These are phyloP conservation scores for Blastobotrys petasosporus DNA, from an alignment of 1,139 yeast genomes.

Conservation along the genomic window DNA sequence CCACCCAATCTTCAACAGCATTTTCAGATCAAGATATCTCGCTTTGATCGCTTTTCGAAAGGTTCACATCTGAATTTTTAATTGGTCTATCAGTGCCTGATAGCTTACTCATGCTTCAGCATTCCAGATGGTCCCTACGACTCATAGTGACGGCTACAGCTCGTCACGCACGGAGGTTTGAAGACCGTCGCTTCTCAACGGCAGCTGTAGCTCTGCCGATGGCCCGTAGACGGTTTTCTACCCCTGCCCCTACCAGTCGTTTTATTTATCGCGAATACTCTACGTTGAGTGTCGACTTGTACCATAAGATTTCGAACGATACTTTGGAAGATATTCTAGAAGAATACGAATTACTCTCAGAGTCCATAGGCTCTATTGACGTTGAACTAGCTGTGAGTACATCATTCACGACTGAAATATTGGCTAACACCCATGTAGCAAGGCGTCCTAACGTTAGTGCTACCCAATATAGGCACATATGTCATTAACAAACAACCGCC, in stretches of 20 bases:
- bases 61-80: too few relatives aligned
- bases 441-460: slow-evolving; percentile 69
- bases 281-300: slow-evolving; percentile 39
- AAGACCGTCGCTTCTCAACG: not conserved
- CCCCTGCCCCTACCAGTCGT: slow-evolving; percentile 2
- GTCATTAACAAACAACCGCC: slow-evolving; percentile 94
- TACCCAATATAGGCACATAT: slow-evolving; percentile 70
- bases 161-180: not conserved
- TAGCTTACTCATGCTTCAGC: too few relatives aligned
- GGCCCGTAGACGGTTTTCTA: not conserved
- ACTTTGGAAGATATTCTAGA: slow-evolving; percentile 62
- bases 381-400: slow-evolving; percentile 56
- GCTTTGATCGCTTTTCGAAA: too few relatives aligned
- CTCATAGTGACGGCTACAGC: not conserved
- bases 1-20: too few relatives aligned
- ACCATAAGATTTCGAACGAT: slow-evolving; percentile 52
- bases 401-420: not conserved
- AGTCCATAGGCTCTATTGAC: slow-evolving; percentile 55
- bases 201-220: not conserved
- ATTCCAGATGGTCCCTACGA: too few relatives aligned
- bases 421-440: slow-evolving; percentile 34
- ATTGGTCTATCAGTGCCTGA: too few relatives aligned
- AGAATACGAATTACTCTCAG: slow-evolving; percentile 58
- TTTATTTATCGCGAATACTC: slow-evolving; percentile 2
- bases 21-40: too few relatives aligned